phyloP scores from a whole-genome alignment of 1,284 basidiomycete genomes.

The Coriolopsis trogii region DNA sequence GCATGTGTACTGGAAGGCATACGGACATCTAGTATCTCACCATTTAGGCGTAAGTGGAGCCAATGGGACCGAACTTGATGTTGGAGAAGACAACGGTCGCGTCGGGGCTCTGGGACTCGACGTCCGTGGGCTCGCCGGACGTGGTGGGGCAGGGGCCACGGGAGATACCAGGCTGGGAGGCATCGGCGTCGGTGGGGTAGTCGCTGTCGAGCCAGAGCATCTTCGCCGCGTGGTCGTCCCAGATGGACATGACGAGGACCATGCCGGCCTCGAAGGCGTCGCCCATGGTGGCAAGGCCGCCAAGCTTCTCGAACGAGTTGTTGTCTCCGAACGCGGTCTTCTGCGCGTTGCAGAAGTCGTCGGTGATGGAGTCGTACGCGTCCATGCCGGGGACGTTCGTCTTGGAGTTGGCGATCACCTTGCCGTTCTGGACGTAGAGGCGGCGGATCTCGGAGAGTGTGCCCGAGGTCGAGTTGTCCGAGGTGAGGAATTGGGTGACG shows the following conservation, averaged over 20 bases:
- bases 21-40: no score
- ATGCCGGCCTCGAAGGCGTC: slow-evolving; percentile 48
- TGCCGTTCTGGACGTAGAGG: slow-evolving; percentile 54
- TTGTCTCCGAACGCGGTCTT: slow-evolving; percentile 42
- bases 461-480: slow-evolving; percentile 47
- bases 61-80: slow-evolving; percentile 58
- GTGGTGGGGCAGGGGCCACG: slow-evolving; percentile 55
- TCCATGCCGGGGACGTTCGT: slow-evolving; percentile 45
- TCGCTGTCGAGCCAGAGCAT: slow-evolving; percentile 66
- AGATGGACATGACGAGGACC: slow-evolving; percentile 57
- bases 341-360: slow-evolving; percentile 41
- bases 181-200: slow-evolving; percentile 48
- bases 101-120: slow-evolving; percentile 44
- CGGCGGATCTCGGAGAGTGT: slow-evolving; percentile 53
- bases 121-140: slow-evolving; percentile 48
- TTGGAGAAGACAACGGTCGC: slow-evolving; percentile 56
- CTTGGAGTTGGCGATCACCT: slow-evolving; percentile 53
- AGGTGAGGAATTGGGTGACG: slow-evolving; percentile 53
- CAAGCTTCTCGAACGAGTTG: slow-evolving; percentile 37
- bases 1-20: no score
- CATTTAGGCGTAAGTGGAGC: slow-evolving; percentile 43
- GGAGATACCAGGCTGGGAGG: slow-evolving; percentile 48
- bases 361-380: slow-evolving; percentile 40
- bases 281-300: slow-evolving; percentile 46
- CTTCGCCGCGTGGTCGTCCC: slow-evolving; percentile 57